Conservation (phyloP, 1,139 yeast genomes). For the Candida pseudocylindracea region DNA sequence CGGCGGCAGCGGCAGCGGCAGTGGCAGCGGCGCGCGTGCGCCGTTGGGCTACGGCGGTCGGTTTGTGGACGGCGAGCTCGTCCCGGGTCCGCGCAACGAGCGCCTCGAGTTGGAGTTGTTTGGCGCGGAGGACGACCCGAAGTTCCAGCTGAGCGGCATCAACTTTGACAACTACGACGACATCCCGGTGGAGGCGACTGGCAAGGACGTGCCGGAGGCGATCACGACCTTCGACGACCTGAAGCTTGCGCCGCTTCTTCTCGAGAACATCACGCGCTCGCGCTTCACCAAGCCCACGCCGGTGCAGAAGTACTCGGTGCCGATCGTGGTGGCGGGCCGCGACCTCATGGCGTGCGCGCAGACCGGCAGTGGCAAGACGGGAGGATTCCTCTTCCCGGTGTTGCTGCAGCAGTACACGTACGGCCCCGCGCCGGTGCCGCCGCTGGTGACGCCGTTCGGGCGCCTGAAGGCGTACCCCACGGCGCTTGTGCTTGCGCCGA, state of each 20-base stretch:
- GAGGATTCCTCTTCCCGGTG: conserved; percentile 98
- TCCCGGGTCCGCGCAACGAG: conserved; percentile 57
- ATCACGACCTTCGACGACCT: conserved; percentile 75
- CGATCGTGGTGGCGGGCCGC: conserved; percentile 87
- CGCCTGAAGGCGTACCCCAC: conserved; percentile 64
- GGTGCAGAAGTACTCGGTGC: conserved; percentile 95
- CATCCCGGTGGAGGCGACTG: conserved; percentile 56
- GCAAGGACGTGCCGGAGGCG: conserved; percentile 90
- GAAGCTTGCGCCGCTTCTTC: conserved; percentile 71
- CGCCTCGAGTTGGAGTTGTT: conserved; percentile 56
- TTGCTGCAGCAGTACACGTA: conserved; percentile 72
- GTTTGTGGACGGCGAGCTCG: conserved; percentile 63
- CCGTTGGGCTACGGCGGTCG: conserved; percentile 45
- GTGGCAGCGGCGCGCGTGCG: conserved; percentile 2
- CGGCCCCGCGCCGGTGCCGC: conserved; percentile 58
- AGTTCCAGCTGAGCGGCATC: conserved; percentile 60
- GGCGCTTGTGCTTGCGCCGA: conserved; percentile 89
- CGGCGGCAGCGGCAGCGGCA: conserved; percentile 2
- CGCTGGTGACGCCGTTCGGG: conserved; percentile 27
- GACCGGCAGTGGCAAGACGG: conserved; percentile 98
- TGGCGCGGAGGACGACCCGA: conserved; percentile 68
- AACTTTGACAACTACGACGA: conserved; percentile 62
- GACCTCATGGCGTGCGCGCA: conserved; percentile 99
- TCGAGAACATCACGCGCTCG: conserved; percentile 71
- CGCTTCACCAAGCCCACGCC: conserved; percentile 95